Evolutionary conservation across 2,329 filamentous ascomycete genomes (phyloP), one percentile per base, ranked within the genome.

Genomic region (Fusarium pininemorale): DNA sequence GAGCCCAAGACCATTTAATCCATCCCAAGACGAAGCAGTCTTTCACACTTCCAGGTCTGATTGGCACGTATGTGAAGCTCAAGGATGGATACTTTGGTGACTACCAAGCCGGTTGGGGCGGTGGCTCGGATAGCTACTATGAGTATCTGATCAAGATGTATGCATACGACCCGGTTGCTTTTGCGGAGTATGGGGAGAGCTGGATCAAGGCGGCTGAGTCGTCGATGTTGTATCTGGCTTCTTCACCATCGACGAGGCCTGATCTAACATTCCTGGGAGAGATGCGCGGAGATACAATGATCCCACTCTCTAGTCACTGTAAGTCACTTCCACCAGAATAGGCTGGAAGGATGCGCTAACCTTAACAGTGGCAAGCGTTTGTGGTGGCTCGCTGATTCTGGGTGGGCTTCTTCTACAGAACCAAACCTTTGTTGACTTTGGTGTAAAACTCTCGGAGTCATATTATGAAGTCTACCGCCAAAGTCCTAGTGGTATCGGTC

Each of bases 91-190:
- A 59, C 5, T 76, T 76, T 28, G 71, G 35, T 0, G 74, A 76
- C 7, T 76, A 76, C 3, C 73, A 76, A 7, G 73, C 70, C 1
- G 73, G 73, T 1, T 75, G 73, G 73, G 73, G 73, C 1, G 73
- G 70, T 15, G 73, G 73, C 3, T 75, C 73, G 0, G 73, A 75
- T 28, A 75, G 73, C 3, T 75, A 75, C 39, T 75, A 75, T 16
- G 73, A 75, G 35, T 75, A 75, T 15, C 70, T 75, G 5, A 73
- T 75, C 50, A 75, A 75, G 64, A 75, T 75, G 73, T 75, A 74
- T n/a, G 67, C 64, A 0, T 76, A 76, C 5, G 74, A 76, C 15
- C 66, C 73, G 3, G 48, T 73, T 1, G 38, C 51, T 0, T 76
- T 76, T 47, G 50, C 18, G 0, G 70, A 68, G 9, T 68, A 67